Evolutionary conservation across 2,329 filamentous ascomycete genomes (phyloP).

Genomic region (Monascus ruber): DNA sequence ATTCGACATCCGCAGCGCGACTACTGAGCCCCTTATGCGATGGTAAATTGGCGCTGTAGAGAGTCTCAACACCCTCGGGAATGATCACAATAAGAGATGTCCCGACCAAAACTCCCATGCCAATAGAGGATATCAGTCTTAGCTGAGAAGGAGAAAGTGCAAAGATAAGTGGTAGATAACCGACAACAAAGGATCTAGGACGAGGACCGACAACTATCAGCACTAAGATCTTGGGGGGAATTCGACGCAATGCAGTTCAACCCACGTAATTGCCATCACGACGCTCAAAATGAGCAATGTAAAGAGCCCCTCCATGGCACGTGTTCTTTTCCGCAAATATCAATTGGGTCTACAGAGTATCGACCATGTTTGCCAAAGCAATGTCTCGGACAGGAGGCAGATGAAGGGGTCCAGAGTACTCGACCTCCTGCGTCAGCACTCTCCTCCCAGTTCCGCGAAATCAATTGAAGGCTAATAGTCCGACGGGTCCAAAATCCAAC

Average conservation of each 20-base stretch:
- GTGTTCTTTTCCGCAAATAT: constrained; percentile 23
- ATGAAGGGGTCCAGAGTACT: no score
- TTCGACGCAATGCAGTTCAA: constrained; percentile 1
- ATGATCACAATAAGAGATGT: constrained; percentile 96
- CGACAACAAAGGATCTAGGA: constrained; percentile 81
- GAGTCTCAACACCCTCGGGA: constrained; percentile 86
- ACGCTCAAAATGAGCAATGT: constrained; percentile 54
- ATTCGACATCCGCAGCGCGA: constrained; percentile 16
- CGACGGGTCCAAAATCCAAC: no score
- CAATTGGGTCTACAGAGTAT: constrained; percentile 14
- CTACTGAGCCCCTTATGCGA: constrained; percentile 18
- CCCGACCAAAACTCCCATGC: constrained; percentile 86
- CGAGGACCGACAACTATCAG: constrained; percentile 2
- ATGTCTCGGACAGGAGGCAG: no score
- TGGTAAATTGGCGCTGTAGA: constrained; percentile 49
- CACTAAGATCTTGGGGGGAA: background rate
- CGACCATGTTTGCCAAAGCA: constrained; percentile 11
- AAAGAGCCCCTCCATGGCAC: constrained; percentile 49
- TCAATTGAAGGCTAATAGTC: no score
- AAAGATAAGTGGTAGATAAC: constrained; percentile 81
- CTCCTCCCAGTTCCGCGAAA: no score
- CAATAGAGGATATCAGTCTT: constrained; percentile 79
- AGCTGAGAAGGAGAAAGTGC: constrained; percentile 76
- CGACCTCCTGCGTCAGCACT: no score
- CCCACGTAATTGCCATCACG: constrained; percentile 55